Percentiles rank a stretch among this genome's conserved stretches.
phyloP scores from a whole-genome alignment of 306 rosid genomes.

The Prosopis cineraria region DNA sequence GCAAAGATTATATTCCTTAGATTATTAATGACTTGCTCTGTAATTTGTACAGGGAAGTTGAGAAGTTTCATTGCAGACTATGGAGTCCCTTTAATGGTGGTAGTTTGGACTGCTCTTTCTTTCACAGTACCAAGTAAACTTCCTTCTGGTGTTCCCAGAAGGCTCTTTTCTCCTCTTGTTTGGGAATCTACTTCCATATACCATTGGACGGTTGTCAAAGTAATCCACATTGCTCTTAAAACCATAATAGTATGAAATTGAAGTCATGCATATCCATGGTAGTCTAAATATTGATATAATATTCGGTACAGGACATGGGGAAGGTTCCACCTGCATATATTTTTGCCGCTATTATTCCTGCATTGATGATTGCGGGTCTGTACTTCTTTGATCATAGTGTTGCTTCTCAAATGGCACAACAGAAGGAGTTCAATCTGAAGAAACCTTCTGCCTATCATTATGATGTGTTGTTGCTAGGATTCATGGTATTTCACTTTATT shows the following conservation, averaged over 20 bases:
- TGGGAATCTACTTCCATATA: slow-evolving; percentile 74
- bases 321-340: slow-evolving; percentile 62
- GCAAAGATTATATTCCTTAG: too few species aligned
- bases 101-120: slow-evolving; percentile 79
- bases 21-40: not conserved
- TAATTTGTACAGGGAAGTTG: slow-evolving; percentile 52
- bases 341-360: slow-evolving; percentile 77
- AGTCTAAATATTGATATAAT: not conserved
- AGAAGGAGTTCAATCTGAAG: slow-evolving; percentile 86
- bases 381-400: slow-evolving; percentile 92
- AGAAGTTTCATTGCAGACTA: slow-evolving; percentile 82
- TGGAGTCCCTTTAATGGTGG: slow-evolving; percentile 84
- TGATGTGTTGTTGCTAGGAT: slow-evolving; percentile 72
- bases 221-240: slow-evolving; percentile 25
- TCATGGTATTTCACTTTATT: slow-evolving; percentile 47
- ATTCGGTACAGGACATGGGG: slow-evolving; percentile 74
- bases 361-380: slow-evolving; percentile 85
- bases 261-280: not conserved
- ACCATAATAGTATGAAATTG: not conserved
- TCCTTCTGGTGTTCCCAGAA: slow-evolving; percentile 79
- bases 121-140: slow-evolving; percentile 59
- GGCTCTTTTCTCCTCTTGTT: slow-evolving; percentile 72
- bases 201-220: slow-evolving; percentile 83
- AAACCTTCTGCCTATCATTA: slow-evolving; percentile 89
- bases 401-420: slow-evolving; percentile 93